phyloP scores from a whole-genome alignment of 352 stramenopile species.

The Phytophthora fragariae region DNA sequence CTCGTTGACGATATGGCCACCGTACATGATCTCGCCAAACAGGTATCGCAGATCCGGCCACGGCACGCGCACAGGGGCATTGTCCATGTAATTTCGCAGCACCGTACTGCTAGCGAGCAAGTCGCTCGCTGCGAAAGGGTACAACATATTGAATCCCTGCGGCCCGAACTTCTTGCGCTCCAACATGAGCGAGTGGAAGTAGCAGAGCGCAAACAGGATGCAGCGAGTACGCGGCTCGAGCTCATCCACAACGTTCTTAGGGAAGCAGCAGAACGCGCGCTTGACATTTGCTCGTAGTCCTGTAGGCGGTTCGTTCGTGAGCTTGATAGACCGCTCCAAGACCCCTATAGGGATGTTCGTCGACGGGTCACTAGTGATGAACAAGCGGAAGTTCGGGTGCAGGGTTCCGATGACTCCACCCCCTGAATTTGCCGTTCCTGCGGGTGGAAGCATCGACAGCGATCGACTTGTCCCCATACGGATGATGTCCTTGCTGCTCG shows the following conservation, averaged over 20 bases:
- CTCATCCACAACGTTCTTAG: slow-evolving; percentile 81
- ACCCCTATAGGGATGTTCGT: slow-evolving; percentile 88
- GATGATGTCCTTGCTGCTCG: slow-evolving; percentile 28
- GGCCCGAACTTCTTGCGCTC: slow-evolving; percentile 93
- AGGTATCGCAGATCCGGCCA: slow-evolving; percentile 92
- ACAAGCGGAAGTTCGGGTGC: slow-evolving; percentile 87
- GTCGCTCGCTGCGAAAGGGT: slow-evolving; percentile 91
- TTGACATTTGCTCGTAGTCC: slow-evolving; percentile 92
- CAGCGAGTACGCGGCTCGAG: slow-evolving; percentile 84
- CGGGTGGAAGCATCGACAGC: slow-evolving; percentile 16
- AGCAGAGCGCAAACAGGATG: slow-evolving; percentile 92
- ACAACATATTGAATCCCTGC: slow-evolving; percentile 92
- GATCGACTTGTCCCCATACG: slow-evolving; percentile 36
- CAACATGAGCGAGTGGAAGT: slow-evolving; percentile 94
- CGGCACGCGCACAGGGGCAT: slow-evolving; percentile 84
- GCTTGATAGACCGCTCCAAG: slow-evolving; percentile 90
- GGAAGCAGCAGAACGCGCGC: slow-evolving; percentile 82
- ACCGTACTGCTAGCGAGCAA: slow-evolving; percentile 85
- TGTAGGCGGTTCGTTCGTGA: slow-evolving; percentile 89
- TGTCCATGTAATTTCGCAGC: slow-evolving; percentile 94
- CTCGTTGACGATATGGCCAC: slow-evolving; percentile 89
- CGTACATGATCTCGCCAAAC: slow-evolving; percentile 92
- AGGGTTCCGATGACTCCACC: slow-evolving; percentile 39
- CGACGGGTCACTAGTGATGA: slow-evolving; percentile 92
- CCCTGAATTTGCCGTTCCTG: background rate